Evolutionary conservation across 164 flowering plant genomes (phyloP).

Genomic region (Sextonia rubra): DNA sequence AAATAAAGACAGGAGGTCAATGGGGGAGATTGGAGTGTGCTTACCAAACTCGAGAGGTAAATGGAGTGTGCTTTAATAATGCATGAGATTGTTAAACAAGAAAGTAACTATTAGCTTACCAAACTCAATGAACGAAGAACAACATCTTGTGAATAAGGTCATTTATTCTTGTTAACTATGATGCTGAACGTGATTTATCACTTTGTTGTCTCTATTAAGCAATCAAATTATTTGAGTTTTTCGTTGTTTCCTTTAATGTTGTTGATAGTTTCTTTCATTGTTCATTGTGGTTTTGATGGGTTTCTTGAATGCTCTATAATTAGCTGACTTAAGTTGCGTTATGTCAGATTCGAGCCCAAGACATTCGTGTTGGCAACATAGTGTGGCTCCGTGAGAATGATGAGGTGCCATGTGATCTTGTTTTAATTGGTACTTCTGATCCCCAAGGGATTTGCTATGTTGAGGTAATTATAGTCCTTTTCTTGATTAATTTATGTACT

Average conservation of each 20-base stretch:
- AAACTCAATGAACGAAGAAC: too few species aligned
- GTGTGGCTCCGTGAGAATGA: slow-evolving; percentile 99
- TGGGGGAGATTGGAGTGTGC: too few species aligned
- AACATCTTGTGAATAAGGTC: too few species aligned
- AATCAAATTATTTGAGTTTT: neutral
- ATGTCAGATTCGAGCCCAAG: slow-evolving; percentile 80
- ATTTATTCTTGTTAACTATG: neutral
- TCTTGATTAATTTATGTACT: neutral
- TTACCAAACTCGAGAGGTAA: too few species aligned
- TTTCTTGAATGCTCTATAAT: neutral
- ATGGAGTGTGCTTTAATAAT: too few species aligned
- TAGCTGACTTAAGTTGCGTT: slow-evolving; percentile 5
- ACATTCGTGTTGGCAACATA: slow-evolving; percentile 78
- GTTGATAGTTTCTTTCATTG: neutral
- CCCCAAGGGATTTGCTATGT: slow-evolving; percentile 84
- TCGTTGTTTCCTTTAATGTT: neutral
- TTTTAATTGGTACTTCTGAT: slow-evolving; percentile 88
- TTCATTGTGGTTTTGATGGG: neutral
- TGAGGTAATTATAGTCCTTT: slow-evolving; percentile 51
- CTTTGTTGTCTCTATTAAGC: neutral
- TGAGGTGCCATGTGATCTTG: slow-evolving; percentile 99
- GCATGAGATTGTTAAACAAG: too few species aligned
- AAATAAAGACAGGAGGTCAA: too few species aligned
- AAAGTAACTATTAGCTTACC: too few species aligned
- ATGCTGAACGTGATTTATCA: neutral